A percentile compares a stretch with the other conserved stretches of the same genome.
These are phyloP conservation scores for Mortierella hygrophila DNA, from an alignment of 192 early-diverging fungal genomes.

Conservation along the genomic window DNA sequence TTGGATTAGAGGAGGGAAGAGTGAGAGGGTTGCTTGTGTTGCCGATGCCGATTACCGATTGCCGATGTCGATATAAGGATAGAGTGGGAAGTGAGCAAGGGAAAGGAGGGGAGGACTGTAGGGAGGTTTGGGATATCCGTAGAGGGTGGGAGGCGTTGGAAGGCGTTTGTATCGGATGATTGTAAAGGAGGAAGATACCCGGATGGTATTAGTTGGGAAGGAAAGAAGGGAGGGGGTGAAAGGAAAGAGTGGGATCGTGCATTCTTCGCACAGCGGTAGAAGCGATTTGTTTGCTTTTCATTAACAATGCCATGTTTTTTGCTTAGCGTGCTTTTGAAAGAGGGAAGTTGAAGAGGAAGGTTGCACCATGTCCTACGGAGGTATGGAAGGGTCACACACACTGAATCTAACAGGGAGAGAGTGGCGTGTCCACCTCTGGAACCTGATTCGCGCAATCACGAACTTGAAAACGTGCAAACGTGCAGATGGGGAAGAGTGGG, in stretches of 20 bases:
- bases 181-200: not conserved
- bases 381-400: no score
- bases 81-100: not conserved
- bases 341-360: not conserved
- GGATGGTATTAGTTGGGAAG: not conserved
- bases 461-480: no score
- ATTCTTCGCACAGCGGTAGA: not conserved
- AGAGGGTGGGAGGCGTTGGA: not conserved
- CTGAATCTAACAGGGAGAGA: no score
- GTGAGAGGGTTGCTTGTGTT: not conserved
- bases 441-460: no score
- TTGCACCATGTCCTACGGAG: not conserved
- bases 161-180: no score
- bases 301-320: not conserved
- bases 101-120: no score
- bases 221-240: not conserved
- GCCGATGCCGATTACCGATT: not conserved
- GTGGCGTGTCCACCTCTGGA: no score
- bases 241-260: not conserved
- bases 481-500: no score
- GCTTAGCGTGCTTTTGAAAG: not conserved
- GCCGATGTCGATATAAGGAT: not conserved
- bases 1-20: not conserved
- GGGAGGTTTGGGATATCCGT: not conserved
- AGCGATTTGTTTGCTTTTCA: not conserved